Conservation (phyloP, 2,329 filamentous ascomycete genomes). For the Colletotrichum cereale region DNA sequence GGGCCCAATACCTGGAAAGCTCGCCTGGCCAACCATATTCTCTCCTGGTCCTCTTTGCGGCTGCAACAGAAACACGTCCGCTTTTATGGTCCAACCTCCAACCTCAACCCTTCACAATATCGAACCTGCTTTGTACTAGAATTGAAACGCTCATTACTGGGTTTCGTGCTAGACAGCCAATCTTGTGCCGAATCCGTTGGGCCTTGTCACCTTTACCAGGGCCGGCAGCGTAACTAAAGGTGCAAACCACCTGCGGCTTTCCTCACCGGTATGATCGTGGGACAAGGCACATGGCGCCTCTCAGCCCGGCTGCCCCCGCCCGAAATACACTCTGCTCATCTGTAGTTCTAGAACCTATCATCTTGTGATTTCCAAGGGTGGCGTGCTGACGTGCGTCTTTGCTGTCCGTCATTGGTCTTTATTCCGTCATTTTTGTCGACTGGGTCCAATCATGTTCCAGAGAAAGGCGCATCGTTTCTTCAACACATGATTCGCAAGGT, state of each 20-base stretch:
- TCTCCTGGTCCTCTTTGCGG: constrained; percentile 44
- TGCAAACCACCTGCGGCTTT: not conserved
- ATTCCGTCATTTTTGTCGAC: not conserved
- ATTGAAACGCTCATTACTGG: not conserved
- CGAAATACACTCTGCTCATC: not conserved
- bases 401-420: constrained; percentile 29
- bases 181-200: not conserved
- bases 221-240: not conserved
- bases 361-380: not conserved
- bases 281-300: not conserved
- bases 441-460: constrained; percentile 15
- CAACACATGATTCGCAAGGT: constrained; percentile 51
- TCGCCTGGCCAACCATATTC: constrained; percentile 47
- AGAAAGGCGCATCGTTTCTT: constrained; percentile 41
- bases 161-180: not conserved
- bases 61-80: constrained; percentile 49
- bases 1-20: constrained; percentile 42
- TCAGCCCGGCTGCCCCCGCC: not conserved
- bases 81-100: constrained; percentile 41
- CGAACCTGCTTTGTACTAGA: constrained; percentile 27
- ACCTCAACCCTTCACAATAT: constrained; percentile 24
- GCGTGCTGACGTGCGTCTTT: constrained; percentile 28
- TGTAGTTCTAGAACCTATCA: not conserved
- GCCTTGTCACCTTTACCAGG: not conserved
- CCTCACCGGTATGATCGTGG: not conserved